A percentile compares a stretch with the other conserved stretches of the same genome.
Evolutionary conservation across 495 filamentous ascomycete species (phyloP).

Genomic region (Aspergillus sclerotiicarbonarius): DNA sequence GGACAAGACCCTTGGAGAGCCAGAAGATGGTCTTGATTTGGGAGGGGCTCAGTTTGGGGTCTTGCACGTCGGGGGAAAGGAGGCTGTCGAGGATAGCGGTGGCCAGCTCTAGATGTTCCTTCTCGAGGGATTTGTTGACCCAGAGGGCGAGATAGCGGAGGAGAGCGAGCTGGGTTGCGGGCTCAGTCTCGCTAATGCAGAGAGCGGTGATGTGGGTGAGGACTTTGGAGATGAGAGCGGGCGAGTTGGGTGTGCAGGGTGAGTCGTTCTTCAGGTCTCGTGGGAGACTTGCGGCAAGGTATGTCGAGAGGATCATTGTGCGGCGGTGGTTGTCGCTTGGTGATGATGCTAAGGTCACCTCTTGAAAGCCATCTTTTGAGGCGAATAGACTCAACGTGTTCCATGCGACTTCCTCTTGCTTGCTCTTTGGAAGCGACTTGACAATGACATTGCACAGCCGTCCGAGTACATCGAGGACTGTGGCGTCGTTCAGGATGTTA

Average conservation of each 20-base stretch:
- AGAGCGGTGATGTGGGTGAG: slow-evolving; percentile 33
- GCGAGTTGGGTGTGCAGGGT: slow-evolving; percentile 34
- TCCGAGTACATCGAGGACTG: slow-evolving; percentile 62
- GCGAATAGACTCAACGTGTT: slow-evolving; percentile 60
- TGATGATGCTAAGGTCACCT: slow-evolving; percentile 40
- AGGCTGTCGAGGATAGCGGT: slow-evolving; percentile 34
- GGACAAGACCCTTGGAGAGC: slow-evolving; percentile 53
- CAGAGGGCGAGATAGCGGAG: slow-evolving; percentile 63
- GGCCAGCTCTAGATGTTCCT: slow-evolving; percentile 38
- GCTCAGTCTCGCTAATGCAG: slow-evolving; percentile 30
- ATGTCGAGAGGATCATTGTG: slow-evolving; percentile 60
- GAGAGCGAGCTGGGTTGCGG: slow-evolving; percentile 49
- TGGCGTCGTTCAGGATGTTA: slow-evolving; percentile 50
- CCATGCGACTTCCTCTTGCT: slow-evolving; percentile 53
- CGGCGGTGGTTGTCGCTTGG: slow-evolving; percentile 36
- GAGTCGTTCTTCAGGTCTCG: slow-evolving; percentile 33
- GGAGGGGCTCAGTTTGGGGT: slow-evolving; percentile 7
- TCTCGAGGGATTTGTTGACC: slow-evolving; percentile 63
- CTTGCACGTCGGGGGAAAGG: slow-evolving; percentile 25
- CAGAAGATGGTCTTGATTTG: slow-evolving; percentile 49
- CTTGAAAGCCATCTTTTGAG: slow-evolving; percentile 29
- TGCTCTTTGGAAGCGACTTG: slow-evolving; percentile 47
- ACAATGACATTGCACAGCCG: slow-evolving; percentile 61
- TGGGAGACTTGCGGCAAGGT: slow-evolving; percentile 58
- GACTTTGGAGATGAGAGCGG: slow-evolving; percentile 32